Evolutionary conservation across 1,139 yeast species (phyloP).

Genomic region (Suhomyces anneliseae): DNA sequence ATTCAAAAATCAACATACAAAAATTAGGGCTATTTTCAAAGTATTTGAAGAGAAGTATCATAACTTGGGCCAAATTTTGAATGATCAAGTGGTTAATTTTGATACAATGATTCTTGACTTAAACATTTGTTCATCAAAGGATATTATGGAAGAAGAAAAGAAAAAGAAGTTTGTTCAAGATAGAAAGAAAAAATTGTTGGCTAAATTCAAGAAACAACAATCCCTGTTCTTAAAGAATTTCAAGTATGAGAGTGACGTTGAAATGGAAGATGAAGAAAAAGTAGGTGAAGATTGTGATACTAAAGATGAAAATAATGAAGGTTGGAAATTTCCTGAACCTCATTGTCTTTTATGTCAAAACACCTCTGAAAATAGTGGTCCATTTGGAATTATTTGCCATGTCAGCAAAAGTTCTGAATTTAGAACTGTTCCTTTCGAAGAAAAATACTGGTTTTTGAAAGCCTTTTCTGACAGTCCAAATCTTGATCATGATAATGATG

Average conservation of each 20-base stretch:
- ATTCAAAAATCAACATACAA: conserved; percentile 47
- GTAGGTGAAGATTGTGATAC: conserved; percentile 20
- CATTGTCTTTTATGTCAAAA: conserved; percentile 89
- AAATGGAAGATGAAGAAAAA: conserved; percentile 28
- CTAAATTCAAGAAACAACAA: conserved; percentile 78
- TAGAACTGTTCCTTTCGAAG: conserved; percentile 62
- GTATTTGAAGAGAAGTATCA: conserved; percentile 31
- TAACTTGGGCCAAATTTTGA: conserved; percentile 22
- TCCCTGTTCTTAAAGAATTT: conserved; percentile 60
- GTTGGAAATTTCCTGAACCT: conserved; percentile 76
- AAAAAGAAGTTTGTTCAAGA: conserved; percentile 71
- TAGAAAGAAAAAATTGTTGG: conserved; percentile 71
- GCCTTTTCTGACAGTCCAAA: conserved; percentile 58
- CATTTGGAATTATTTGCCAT: conserved; percentile 73
- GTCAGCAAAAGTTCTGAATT: conserved; percentile 60
- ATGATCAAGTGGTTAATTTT: conserved; percentile 23
- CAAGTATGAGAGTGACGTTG: conserved; percentile 30
- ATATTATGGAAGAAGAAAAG: conserved; percentile 51
- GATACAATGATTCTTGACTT: conserved; percentile 19
- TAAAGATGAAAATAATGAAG: conserved; percentile 19
- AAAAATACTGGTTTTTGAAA: conserved; percentile 64
- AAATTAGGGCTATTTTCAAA: conserved; percentile 54
- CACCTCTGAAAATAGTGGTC: conserved; percentile 66
- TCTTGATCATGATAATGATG: conserved; percentile 43
- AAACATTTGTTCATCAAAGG: conserved; percentile 14